A percentile compares a stretch with the other conserved stretches of the same genome.
These are phyloP conservation scores for Ploettnerulaceae sp. DNA, from an alignment of 2,329 filamentous ascomycete species.

Conservation along the genomic window DNA sequence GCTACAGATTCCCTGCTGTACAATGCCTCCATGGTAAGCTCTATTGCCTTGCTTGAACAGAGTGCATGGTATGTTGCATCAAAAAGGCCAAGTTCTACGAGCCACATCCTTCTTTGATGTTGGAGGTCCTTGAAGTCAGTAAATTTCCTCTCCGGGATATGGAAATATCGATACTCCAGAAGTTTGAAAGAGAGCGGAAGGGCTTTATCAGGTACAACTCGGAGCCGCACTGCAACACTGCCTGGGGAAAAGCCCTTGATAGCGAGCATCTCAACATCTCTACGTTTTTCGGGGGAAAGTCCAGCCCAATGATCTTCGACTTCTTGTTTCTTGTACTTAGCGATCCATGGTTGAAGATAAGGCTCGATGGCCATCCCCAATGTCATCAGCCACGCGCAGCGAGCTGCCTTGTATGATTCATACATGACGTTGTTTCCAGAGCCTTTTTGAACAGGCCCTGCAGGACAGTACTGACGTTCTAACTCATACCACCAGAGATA, in stretches of 20 bases:
- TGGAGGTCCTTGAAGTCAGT: neutral
- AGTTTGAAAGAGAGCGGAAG: conserved; percentile 1
- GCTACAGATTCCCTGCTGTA: neutral
- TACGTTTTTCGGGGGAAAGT: neutral
- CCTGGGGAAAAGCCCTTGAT: neutral
- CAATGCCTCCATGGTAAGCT: neutral
- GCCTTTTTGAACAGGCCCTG: neutral
- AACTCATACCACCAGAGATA: conserved; percentile 6
- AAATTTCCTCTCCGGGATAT: neutral
- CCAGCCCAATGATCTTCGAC: conserved; percentile 6
- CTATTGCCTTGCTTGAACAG: neutral
- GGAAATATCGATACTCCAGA: conserved; percentile 1
- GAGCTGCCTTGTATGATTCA: neutral
- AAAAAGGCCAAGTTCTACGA: neutral
- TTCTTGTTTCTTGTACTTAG: conserved; percentile 7
- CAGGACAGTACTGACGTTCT: conserved; percentile 1
- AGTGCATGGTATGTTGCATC: neutral
- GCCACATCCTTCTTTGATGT: neutral
- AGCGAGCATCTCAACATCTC: neutral
- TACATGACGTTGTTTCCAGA: neutral
- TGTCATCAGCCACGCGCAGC: neutral
- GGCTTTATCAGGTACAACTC: neutral
- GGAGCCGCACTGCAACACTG: neutral
- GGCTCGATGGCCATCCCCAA: neutral
- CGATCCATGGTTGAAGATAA: neutral